A percentile compares a stretch with the other conserved stretches of the same genome.
Evolutionary conservation across 2,329 filamentous ascomycete species (phyloP).

Genomic region (Exophiala xenobiotica): DNA sequence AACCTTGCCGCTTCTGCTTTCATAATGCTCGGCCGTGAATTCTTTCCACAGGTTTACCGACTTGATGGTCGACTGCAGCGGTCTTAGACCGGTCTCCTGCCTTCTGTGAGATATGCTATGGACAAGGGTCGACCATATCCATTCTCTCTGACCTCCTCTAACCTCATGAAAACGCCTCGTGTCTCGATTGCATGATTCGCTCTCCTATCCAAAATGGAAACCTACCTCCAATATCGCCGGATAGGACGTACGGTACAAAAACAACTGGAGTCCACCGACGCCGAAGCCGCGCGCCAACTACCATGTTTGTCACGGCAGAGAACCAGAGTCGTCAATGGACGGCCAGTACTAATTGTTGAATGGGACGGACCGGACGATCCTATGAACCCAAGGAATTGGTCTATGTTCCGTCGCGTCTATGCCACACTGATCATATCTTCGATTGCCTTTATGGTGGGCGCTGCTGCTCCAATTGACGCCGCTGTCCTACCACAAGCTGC

Average conservation of each 20-base stretch:
- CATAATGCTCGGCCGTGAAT: too few relatives aligned
- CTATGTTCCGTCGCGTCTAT: conserved; percentile 36
- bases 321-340: conserved; percentile 18
- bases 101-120: too few relatives aligned
- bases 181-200: too few relatives aligned
- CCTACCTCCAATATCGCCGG: conserved; percentile 22
- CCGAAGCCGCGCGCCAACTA: conserved; percentile 5
- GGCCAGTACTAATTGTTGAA: conserved; percentile 41
- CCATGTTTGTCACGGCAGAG: conserved; percentile 16
- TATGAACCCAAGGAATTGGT: conserved; percentile 43
- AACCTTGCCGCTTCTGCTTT: background rate
- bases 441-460: conserved; percentile 53
- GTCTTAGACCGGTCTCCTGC: too few relatives aligned
- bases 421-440: conserved; percentile 45
- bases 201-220: conserved; percentile 9
- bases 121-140: too few relatives aligned
- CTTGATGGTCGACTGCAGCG: too few relatives aligned
- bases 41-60: too few relatives aligned
- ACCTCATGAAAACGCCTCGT: background rate
- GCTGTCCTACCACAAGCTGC: conserved; percentile 44
- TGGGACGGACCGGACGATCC: conserved; percentile 41
- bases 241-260: conserved; percentile 12
- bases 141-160: too few relatives aligned
- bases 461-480: conserved; percentile 51
- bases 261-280: conserved; percentile 14